Evolutionary conservation across 2,329 filamentous ascomycete genomes (phyloP), one percentile per base, ranked within the genome.

Genomic region (Trichoderma arundinaceum): DNA sequence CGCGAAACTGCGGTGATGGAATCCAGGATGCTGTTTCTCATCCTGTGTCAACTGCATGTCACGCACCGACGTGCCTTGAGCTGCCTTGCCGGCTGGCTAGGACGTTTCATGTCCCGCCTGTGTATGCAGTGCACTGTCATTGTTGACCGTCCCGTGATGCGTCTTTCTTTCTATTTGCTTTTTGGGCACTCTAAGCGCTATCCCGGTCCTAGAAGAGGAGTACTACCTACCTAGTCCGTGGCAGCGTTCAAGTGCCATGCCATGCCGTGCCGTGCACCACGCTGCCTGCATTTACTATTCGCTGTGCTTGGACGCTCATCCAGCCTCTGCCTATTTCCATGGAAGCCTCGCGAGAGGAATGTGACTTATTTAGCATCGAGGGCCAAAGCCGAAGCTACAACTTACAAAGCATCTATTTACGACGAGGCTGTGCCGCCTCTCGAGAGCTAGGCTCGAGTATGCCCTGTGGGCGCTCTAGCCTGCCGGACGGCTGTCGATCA

Each of bases 401-500:
- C n/a, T n/a, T n/a, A n/a, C 57, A 49, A 57, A 17, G 15, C 41
- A 38, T 49, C 64, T 66, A 66, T 66, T 66, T 61, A 22, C 19
- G 32, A 61, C 32, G 64, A 60, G 64, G 64, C 64, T 66, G 57
- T 66, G 64, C 39, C 56, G 12, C 60, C 13, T 33, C 46, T 54
- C 39, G 15, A 60, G 32, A 49, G 44, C 33, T 60, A 49, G 41
- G 35, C 15, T 53, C 59, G 38, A 62, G 32, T 62, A n/a, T 62
- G 59, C 59, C 59, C 59, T 46, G 59, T 62, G 49, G 59, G 54
- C 41, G 54, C 41, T 46, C 49, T 53, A 62, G 59, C 49, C 59
- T 54, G 59, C 32, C 59, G 41, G 51, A 56, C 43, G 61, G 51
- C 61, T 56, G 61, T 64, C 52, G 61, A 64, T 64, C 61, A 57